A percentile compares a stretch with the other conserved stretches of the same genome.
These are phyloP conservation scores for Phalaenopsis equestris DNA, from an alignment of 106 monocot species.

Conservation along the genomic window DNA sequence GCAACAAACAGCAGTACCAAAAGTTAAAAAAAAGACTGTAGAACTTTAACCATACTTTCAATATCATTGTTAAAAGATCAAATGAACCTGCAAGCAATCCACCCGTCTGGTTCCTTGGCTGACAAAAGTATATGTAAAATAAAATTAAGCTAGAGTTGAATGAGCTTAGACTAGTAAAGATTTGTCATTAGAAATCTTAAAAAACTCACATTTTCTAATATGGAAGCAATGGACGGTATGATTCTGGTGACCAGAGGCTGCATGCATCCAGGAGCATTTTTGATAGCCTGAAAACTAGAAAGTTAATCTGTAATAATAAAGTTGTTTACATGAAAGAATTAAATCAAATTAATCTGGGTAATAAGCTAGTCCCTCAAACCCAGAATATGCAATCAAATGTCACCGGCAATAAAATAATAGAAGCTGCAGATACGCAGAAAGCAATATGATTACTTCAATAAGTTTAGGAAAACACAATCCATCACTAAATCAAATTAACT, in stretches of 20 bases:
- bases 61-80: constrained; percentile 84
- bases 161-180: background rate
- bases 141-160: constrained; percentile 9
- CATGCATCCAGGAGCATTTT: constrained; percentile 89
- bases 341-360: background rate
- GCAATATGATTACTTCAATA: no score
- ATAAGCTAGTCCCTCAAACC: background rate
- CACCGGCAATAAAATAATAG: background rate
- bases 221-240: constrained; percentile 59
- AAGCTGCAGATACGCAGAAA: no score
- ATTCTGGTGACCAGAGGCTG: constrained; percentile 65
- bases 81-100: constrained; percentile 88
- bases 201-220: constrained; percentile 57
- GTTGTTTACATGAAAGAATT: background rate
- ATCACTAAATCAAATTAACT: no score
- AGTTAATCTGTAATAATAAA: background rate
- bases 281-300: constrained; percentile 67
- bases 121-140: background rate
- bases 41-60: constrained; percentile 49
- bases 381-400: background rate
- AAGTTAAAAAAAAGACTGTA: background rate
- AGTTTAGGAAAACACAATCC: no score
- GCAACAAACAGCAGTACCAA: background rate
- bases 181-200: background rate
- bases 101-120: constrained; percentile 63